Percentiles rank a stretch among this genome's conserved stretches.
phyloP scores from a whole-genome alignment of 352 stramenopile genomes.

The Phytophthora quininea region DNA sequence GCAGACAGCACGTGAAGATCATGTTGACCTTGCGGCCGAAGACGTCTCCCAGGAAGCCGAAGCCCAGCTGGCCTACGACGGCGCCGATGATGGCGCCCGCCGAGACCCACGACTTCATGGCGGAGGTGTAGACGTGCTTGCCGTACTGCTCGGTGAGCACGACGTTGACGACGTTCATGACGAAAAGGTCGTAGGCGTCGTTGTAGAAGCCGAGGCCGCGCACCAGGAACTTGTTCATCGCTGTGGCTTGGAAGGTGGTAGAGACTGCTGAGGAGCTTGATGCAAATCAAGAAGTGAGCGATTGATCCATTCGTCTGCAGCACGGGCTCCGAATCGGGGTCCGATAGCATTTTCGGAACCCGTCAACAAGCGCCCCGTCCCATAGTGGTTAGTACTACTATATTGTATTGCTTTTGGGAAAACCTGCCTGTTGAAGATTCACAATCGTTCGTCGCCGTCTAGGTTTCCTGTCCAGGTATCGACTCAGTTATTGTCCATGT shows the following conservation, averaged over 20 bases:
- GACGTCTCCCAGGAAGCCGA: constrained; percentile 27
- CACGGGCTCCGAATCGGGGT: no score
- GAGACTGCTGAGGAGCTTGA: background rate
- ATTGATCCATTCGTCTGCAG: no score
- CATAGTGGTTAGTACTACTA: no score
- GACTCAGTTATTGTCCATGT: no score
- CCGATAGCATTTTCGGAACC: no score
- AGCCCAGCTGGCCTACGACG: constrained; percentile 20
- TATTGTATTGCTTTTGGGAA: no score
- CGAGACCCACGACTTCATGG: constrained; percentile 18
- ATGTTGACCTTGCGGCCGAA: constrained; percentile 36
- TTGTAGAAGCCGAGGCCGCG: constrained; percentile 17
- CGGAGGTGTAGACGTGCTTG: constrained; percentile 8
- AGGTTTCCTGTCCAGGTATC: no score
- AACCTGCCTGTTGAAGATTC: no score
- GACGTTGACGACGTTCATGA: constrained; percentile 20
- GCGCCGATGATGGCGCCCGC: constrained; percentile 26
- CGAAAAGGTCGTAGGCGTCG: constrained; percentile 13
- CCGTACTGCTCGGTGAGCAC: constrained; percentile 18
- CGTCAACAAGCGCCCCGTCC: no score
- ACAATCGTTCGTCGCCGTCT: no score
- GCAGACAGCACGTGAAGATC: constrained; percentile 23
- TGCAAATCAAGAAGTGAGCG: constrained; percentile 22
- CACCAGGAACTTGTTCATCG: constrained; percentile 17
- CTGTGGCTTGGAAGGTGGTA: constrained; percentile 3